Evolutionary conservation across 306 rosid species (phyloP).

Genomic region (Malus domestica): DNA sequence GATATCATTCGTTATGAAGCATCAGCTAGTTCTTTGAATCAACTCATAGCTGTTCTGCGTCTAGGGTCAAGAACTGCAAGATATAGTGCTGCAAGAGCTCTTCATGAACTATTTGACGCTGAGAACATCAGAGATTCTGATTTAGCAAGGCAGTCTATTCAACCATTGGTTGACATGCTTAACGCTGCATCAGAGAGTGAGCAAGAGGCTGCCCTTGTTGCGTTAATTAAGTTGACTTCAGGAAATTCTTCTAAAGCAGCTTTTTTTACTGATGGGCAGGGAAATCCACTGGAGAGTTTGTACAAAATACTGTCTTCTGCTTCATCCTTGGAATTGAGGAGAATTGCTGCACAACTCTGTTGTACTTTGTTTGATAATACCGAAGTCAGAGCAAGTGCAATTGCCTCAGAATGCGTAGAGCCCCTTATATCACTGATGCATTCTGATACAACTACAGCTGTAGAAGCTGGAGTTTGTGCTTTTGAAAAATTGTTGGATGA

Average conservation of each 20-base stretch:
- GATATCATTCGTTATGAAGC: conserved; percentile 82
- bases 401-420: conserved; percentile 64
- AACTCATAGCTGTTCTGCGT: conserved; percentile 90
- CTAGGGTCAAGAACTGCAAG: conserved; percentile 96
- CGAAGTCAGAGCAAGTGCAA: conserved; percentile 64
- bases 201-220: conserved; percentile 83
- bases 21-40: conserved; percentile 71
- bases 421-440: conserved; percentile 78
- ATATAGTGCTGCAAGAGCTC: conserved; percentile 86
- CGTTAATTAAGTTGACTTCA: conserved; percentile 66
- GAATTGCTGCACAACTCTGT: conserved; percentile 78
- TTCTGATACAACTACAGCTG: conserved; percentile 48
- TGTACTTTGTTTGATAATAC: conserved; percentile 53
- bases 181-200: conserved; percentile 70
- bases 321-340: conserved; percentile 68
- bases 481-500: conserved; percentile 83
- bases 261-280: conserved; percentile 69
- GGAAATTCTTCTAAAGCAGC: conserved; percentile 59
- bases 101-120: conserved; percentile 67
- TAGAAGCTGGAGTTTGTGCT: conserved; percentile 85
- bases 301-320: conserved; percentile 64
- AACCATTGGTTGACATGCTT: conserved; percentile 90
- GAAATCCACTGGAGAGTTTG: conserved; percentile 68
- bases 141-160: conserved; percentile 74
- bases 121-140: conserved; percentile 68